A percentile compares a stretch with the other conserved stretches of the same genome.
Evolutionary conservation across 2,329 filamentous ascomycete genomes (phyloP).

Genomic region (Ploettnerulaceae sp.): DNA sequence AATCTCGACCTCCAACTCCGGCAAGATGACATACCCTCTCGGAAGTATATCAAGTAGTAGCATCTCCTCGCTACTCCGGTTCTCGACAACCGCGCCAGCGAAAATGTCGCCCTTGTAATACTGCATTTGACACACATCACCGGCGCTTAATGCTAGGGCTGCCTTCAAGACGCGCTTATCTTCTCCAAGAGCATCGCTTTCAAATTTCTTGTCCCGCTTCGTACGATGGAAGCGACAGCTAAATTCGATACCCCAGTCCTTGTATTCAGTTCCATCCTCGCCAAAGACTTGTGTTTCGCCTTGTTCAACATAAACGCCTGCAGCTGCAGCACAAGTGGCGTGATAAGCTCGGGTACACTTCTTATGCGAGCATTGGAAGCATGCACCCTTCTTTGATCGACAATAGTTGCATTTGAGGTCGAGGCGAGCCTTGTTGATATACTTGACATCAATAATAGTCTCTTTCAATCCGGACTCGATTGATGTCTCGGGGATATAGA

Average conservation of each 20-base stretch:
- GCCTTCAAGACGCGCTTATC: conserved; percentile 64
- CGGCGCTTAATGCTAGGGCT: conserved; percentile 62
- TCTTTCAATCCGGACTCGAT: conserved; percentile 69
- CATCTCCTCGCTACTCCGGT: conserved; percentile 67
- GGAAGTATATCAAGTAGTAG: conserved; percentile 80
- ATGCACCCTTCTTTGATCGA: conserved; percentile 88
- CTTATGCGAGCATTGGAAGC: conserved; percentile 93
- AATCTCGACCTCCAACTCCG: conserved; percentile 7
- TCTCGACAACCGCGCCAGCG: conserved; percentile 83
- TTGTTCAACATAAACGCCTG: conserved; percentile 86
- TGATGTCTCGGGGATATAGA: conserved; percentile 88
- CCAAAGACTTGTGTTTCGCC: conserved; percentile 81
- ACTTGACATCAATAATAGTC: conserved; percentile 70
- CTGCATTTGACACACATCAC: conserved; percentile 84
- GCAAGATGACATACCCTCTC: conserved; percentile 58
- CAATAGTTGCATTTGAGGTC: conserved; percentile 95
- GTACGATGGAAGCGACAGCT: conserved; percentile 90
- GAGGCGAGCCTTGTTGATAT: conserved; percentile 79
- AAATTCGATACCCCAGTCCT: conserved; percentile 86
- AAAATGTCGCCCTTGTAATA: conserved; percentile 82
- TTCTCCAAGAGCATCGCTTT: conserved; percentile 64
- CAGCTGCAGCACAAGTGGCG: conserved; percentile 86
- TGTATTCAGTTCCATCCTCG: conserved; percentile 88
- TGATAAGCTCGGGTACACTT: conserved; percentile 94
- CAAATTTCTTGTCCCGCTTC: conserved; percentile 74